These are phyloP conservation scores for Crotalaria pallida DNA, from an alignment of 306 rosid species.

Conservation along the genomic window DNA sequence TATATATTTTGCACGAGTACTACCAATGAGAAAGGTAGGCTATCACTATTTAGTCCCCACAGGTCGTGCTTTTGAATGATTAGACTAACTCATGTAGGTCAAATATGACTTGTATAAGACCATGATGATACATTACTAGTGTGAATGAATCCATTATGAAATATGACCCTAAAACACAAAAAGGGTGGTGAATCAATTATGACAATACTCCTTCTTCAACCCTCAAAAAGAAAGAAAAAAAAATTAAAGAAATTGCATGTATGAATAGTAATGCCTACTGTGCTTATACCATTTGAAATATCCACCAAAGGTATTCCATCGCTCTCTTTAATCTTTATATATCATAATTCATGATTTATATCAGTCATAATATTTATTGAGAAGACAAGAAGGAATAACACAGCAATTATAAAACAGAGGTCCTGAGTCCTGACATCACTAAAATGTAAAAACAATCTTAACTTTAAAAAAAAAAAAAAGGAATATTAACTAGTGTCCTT, in stretches of 20 bases:
- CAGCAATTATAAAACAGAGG: slow-evolving; percentile 8
- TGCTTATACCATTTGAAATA: background rate
- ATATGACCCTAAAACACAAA: background rate
- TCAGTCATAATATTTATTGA: slow-evolving; percentile 1
- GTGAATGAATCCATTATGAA: background rate
- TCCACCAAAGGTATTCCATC: slow-evolving; percentile 4
- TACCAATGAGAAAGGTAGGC: slow-evolving; percentile 31
- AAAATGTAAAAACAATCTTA: slow-evolving; percentile 17
- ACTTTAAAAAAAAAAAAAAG: too few species aligned
- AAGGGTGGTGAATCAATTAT: background rate
- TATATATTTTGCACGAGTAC: slow-evolving; percentile 29
- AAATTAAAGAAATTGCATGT: background rate
- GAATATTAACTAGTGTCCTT: too few species aligned
- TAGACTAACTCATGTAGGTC: slow-evolving; percentile 32
- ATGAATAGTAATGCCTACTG: too few species aligned
- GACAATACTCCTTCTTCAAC: background rate
- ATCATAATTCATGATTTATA: background rate
- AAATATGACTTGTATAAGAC: slow-evolving; percentile 8
- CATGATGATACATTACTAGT: background rate
- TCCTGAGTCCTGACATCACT: slow-evolving; percentile 26
- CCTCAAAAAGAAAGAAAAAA: background rate
- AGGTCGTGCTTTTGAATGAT: slow-evolving; percentile 16
- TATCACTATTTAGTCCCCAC: slow-evolving; percentile 17
- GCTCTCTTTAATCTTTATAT: background rate
- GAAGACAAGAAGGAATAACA: slow-evolving; percentile 8